Evolutionary conservation across 768 basidiomycete species (phyloP).

Genomic region (Rhodotorula taiwanensis): DNA sequence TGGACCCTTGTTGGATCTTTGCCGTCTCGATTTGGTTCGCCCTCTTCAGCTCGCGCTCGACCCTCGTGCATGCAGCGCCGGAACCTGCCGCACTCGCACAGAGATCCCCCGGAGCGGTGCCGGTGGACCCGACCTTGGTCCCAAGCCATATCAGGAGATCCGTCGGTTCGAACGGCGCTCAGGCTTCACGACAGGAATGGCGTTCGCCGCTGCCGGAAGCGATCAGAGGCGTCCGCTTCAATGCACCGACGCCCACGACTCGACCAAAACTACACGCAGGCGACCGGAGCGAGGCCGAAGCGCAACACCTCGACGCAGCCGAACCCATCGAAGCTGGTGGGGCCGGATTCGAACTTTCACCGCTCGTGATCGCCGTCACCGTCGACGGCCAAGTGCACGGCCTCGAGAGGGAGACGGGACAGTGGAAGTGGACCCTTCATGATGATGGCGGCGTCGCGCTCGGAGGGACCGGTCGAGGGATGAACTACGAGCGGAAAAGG

Average conservation of each 20-base stretch:
- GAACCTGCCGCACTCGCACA: constrained; percentile 11
- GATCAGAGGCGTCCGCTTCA: constrained; percentile 22
- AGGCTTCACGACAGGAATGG: not conserved
- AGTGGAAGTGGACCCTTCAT: constrained; percentile 80
- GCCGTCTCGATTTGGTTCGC: constrained; percentile 7
- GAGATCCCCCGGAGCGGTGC: not conserved
- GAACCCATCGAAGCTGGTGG: not conserved
- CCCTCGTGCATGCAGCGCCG: not conserved
- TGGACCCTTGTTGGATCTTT: not conserved
- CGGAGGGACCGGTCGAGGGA: constrained; percentile 17
- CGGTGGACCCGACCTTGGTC: not conserved
- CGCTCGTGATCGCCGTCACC: constrained; percentile 82
- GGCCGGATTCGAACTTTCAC: constrained; percentile 55
- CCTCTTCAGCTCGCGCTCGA: not conserved
- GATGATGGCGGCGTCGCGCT: constrained; percentile 42
- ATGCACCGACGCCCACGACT: constrained; percentile 7
- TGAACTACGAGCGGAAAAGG: constrained; percentile 35
- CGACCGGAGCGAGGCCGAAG: too few relatives aligned
- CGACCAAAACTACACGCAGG: not conserved
- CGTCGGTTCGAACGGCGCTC: not conserved
- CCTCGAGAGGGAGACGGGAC: constrained; percentile 76
- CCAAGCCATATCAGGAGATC: constrained; percentile 10
- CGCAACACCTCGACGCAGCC: not conserved
- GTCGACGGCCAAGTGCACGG: constrained; percentile 95
- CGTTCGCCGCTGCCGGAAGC: constrained; percentile 13